phyloP scores from a whole-genome alignment of 345 rosid species.

The Crucihimalaya himalaica region DNA sequence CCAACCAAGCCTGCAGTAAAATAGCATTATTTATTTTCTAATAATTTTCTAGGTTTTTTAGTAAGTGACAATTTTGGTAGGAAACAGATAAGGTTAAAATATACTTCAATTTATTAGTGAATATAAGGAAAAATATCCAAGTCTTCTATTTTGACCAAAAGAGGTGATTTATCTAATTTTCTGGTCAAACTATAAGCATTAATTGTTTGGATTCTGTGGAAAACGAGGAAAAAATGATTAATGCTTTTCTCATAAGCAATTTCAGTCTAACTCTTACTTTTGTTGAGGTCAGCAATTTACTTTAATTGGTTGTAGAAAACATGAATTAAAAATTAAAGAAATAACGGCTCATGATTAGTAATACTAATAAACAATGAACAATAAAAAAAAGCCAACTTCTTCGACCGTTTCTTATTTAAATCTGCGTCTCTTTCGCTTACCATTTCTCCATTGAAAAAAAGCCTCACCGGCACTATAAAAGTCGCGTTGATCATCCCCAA shows the following conservation, averaged over 20 bases:
- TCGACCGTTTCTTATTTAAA: conserved; percentile 37
- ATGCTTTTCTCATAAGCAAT: background rate
- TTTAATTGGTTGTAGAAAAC: background rate
- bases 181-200: background rate
- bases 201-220: background rate
- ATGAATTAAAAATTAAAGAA: background rate
- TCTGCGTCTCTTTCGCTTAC: conserved; percentile 3
- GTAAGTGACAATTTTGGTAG: background rate
- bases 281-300: background rate
- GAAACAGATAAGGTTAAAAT: background rate
- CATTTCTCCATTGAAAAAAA: background rate
- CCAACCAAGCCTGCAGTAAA: no score
- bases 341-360: background rate
- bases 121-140: background rate
- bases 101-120: background rate
- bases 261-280: background rate
- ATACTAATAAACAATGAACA: background rate
- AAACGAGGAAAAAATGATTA: background rate
- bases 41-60: background rate
- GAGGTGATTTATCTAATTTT: background rate
- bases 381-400: background rate
- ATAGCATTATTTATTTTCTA: background rate
- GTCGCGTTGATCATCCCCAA: conserved; percentile 19
- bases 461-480: conserved; percentile 19
- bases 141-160: background rate